Conservation (phyloP, 495 filamentous ascomycete genomes). For the Astrocystis sublimbata region DNA sequence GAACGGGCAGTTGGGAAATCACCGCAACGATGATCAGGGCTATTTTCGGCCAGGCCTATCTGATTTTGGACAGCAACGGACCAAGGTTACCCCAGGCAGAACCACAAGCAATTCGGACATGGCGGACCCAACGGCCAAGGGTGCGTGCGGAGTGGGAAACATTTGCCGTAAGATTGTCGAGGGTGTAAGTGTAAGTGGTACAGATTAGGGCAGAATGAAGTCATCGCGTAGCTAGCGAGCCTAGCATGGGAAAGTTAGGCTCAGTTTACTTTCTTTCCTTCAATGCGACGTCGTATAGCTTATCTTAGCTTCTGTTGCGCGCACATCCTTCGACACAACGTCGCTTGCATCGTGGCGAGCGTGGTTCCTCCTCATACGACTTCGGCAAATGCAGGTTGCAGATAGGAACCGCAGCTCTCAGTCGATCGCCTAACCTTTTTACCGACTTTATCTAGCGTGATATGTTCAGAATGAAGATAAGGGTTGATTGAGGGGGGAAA, state of each 20-base stretch:
- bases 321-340: not conserved
- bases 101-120: not conserved
- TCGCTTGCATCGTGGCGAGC: no score
- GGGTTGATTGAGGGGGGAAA: no score
- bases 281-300: conserved; percentile 1
- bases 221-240: not conserved
- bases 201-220: not conserved
- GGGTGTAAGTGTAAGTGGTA: not conserved
- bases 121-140: no score
- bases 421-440: no score
- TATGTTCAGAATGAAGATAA: no score
- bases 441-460: no score
- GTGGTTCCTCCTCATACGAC: not conserved
- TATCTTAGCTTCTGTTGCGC: not conserved
- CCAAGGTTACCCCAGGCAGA: not conserved
- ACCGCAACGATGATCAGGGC: not conserved
- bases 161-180: not conserved
- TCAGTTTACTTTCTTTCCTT: no score
- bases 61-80: not conserved
- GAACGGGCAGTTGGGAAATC: not conserved
- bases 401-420: no score
- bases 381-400: not conserved
- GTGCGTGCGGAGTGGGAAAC: no score
- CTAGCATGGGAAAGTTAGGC: no score
- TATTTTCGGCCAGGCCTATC: not conserved